Conservation (phyloP, 257 asterid genomes). For the Solanum clarkiae region DNA sequence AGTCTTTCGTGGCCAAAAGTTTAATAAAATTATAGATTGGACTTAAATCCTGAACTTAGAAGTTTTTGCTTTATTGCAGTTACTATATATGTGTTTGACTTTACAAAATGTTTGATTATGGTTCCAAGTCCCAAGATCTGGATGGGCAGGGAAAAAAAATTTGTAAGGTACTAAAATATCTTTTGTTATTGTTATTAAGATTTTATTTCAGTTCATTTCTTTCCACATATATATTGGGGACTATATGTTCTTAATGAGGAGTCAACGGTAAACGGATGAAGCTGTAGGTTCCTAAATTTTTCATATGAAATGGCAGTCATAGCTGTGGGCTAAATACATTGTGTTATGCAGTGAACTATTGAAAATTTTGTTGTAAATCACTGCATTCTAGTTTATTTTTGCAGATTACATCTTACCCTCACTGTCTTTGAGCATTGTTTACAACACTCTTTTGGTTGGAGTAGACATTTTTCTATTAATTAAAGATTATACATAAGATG, state of each 20-base stretch:
- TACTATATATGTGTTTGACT: constrained; percentile 15
- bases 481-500: neutral
- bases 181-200: neutral
- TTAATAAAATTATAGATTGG: neutral
- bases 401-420: neutral
- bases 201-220: neutral
- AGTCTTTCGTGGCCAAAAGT: neutral
- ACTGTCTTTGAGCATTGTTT: neutral
- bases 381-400: neutral
- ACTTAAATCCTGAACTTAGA: neutral
- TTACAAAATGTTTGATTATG: constrained; percentile 35
- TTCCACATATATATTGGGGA: neutral
- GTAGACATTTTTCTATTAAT: neutral
- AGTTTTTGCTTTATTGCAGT: neutral
- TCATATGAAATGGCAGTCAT: neutral
- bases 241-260: neutral
- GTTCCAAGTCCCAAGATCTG: constrained; percentile 45
- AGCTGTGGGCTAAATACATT: neutral
- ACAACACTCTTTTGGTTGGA: neutral
- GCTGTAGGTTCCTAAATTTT: neutral
- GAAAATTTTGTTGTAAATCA: neutral
- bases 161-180: constrained; percentile 36
- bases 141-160: constrained; percentile 68
- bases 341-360: neutral
- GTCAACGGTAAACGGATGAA: neutral